phyloP scores from a whole-genome alignment of 176 grass and related monocot genomes.

The Urochloa ruziziensis region DNA sequence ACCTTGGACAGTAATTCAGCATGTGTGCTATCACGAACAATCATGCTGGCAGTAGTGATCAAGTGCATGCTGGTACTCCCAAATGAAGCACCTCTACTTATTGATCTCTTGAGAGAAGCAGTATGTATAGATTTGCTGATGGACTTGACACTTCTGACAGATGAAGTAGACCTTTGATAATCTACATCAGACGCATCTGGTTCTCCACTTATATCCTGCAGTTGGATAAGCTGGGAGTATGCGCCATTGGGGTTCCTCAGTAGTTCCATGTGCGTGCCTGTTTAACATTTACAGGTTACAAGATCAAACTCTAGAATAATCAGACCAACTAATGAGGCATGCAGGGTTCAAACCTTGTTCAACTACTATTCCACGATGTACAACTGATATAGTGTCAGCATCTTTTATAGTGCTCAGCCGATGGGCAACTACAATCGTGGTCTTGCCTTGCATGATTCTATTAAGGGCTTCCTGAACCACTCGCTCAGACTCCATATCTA shows the following conservation, averaged over 20 bases:
- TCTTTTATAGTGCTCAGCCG: slow-evolving; percentile 48
- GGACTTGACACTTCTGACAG: background rate
- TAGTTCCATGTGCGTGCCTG: slow-evolving; percentile 12
- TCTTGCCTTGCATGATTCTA: slow-evolving; percentile 40
- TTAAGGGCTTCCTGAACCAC: slow-evolving; percentile 54
- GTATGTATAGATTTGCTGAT: too few relatives aligned
- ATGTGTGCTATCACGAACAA: background rate
- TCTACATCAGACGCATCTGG: background rate
- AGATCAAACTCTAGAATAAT: background rate
- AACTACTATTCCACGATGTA: slow-evolving; percentile 31
- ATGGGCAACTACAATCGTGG: slow-evolving; percentile 48
- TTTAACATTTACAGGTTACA: background rate
- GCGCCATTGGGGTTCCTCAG: slow-evolving; percentile 7
- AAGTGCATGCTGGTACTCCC: background rate
- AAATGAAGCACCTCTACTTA: background rate
- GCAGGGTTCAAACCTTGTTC: slow-evolving; percentile 38
- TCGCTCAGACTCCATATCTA: slow-evolving; percentile 52
- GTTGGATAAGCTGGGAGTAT: slow-evolving; percentile 16
- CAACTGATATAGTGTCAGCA: slow-evolving; percentile 38
- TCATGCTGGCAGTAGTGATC: background rate
- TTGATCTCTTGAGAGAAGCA: background rate
- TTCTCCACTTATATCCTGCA: slow-evolving; percentile 6
- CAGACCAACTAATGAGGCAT: background rate
- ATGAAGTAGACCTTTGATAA: background rate
- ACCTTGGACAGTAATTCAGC: background rate